phyloP scores from a whole-genome alignment of 352 stramenopile species.

The Globisporangium nagaii region DNA sequence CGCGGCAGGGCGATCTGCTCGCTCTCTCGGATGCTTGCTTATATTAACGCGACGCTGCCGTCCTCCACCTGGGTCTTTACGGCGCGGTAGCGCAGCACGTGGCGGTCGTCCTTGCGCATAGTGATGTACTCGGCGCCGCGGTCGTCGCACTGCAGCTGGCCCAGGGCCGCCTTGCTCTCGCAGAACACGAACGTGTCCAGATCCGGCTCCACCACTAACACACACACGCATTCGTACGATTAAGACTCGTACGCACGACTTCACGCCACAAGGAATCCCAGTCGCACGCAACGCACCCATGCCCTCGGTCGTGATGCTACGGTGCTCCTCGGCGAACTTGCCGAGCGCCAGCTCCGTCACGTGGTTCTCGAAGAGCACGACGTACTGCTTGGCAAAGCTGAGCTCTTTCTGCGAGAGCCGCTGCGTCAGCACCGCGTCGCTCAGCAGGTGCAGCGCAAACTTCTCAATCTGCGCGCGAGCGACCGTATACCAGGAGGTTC shows the following conservation, averaged over 20 bases:
- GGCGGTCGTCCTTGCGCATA: constrained; percentile 51
- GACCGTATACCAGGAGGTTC: too few species aligned
- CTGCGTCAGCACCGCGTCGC: constrained; percentile 32
- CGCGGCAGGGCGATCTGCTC: neutral
- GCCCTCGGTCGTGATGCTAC: constrained; percentile 40
- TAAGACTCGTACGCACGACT: too few species aligned
- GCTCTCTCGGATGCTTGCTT: neutral
- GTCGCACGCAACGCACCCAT: constrained; percentile 80
- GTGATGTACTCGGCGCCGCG: constrained; percentile 58
- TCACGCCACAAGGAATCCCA: neutral
- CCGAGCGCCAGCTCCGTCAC: constrained; percentile 55
- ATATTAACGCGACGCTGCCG: constrained; percentile 49
- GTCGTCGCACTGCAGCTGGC: constrained; percentile 67
- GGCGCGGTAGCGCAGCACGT: constrained; percentile 68
- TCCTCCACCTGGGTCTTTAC: constrained; percentile 54
- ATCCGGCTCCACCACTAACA: constrained; percentile 59
- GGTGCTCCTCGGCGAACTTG: constrained; percentile 66
- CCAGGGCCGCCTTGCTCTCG: constrained; percentile 49
- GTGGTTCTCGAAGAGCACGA: constrained; percentile 64
- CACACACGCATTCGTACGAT: too few species aligned
- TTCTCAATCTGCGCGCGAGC: constrained; percentile 53
- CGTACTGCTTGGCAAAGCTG: constrained; percentile 71
- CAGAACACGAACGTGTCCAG: constrained; percentile 82
- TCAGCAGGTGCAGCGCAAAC: constrained; percentile 60
- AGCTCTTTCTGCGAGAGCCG: constrained; percentile 69